These are phyloP conservation scores for Candolleomyces aberdarensis DNA, from an alignment of 768 basidiomycete genomes.

Conservation along the genomic window DNA sequence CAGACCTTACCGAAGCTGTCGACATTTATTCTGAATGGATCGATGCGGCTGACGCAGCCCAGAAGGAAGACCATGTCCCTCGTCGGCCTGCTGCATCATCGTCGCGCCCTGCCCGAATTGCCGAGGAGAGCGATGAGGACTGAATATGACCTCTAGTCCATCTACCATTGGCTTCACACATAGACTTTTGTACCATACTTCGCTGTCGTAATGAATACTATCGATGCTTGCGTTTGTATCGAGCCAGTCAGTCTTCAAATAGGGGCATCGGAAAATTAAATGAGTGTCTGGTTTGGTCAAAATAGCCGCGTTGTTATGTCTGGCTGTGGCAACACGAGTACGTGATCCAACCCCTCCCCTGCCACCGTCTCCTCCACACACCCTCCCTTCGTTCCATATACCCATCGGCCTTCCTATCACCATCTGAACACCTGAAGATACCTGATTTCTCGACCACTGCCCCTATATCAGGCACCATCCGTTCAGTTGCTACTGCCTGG, in stretches of 20 bases:
- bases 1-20: conserved; percentile 84
- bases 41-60: conserved; percentile 82
- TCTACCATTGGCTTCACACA: background rate
- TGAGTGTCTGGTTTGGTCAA: background rate
- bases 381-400: background rate
- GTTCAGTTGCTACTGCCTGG: conserved; percentile 3
- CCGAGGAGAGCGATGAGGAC: conserved; percentile 48
- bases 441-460: background rate
- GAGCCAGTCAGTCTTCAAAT: background rate
- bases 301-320: background rate
- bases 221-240: background rate
- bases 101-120: conserved; percentile 45
- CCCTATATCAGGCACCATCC: conserved; percentile 14
- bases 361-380: background rate
- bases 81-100: conserved; percentile 61
- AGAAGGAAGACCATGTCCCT: conserved; percentile 53
- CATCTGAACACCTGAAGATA: background rate
- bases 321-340: conserved; percentile 2
- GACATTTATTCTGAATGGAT: conserved; percentile 94
- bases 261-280: conserved; percentile 1
- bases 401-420: background rate
- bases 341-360: background rate
- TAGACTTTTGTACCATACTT: background rate
- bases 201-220: background rate
- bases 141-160: conserved; percentile 14